These are phyloP conservation scores for Dacryopinax primogenitus DNA, from an alignment of 768 basidiomycete species.

Conservation along the genomic window DNA sequence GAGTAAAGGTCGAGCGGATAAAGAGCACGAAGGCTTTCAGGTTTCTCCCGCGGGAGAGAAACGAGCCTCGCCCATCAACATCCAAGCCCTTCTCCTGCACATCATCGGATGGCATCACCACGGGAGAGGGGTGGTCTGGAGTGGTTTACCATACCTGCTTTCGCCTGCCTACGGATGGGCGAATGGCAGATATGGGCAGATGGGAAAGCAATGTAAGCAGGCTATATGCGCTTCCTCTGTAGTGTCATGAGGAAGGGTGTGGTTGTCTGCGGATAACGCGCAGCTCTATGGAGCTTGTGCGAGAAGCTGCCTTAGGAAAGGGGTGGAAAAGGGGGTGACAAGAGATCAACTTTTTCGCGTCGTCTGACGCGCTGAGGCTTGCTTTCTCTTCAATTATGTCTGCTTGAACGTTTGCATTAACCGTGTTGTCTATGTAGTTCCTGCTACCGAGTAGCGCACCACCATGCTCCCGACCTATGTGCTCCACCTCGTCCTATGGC, in stretches of 20 bases:
- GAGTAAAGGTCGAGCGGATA: constrained; percentile 7
- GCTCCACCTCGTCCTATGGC: constrained; percentile 1
- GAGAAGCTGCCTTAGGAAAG: neutral
- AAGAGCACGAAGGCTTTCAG: neutral
- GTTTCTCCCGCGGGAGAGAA: neutral
- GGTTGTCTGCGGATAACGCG: constrained; percentile 5
- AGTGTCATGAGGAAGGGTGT: neutral
- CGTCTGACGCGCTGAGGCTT: neutral
- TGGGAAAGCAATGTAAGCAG: neutral
- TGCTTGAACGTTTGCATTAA: neutral
- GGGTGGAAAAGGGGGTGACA: neutral
- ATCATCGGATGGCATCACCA: neutral
- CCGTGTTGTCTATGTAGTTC: neutral
- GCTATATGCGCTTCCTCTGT: neutral
- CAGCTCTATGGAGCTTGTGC: neutral
- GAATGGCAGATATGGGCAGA: neutral
- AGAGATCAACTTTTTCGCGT: neutral
- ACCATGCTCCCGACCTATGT: neutral
- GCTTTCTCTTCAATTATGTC: neutral
- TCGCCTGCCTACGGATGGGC: neutral
- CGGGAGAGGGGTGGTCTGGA: constrained; percentile 5
- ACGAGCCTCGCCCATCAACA: constrained; percentile 1
- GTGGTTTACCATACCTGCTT: constrained; percentile 1
- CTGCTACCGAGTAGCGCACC: neutral
- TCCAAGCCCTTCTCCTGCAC: neutral